Evolutionary conservation across 768 basidiomycete genomes (phyloP), one percentile per base, ranked within the genome.

Genomic region (Inosperma sp.): DNA sequence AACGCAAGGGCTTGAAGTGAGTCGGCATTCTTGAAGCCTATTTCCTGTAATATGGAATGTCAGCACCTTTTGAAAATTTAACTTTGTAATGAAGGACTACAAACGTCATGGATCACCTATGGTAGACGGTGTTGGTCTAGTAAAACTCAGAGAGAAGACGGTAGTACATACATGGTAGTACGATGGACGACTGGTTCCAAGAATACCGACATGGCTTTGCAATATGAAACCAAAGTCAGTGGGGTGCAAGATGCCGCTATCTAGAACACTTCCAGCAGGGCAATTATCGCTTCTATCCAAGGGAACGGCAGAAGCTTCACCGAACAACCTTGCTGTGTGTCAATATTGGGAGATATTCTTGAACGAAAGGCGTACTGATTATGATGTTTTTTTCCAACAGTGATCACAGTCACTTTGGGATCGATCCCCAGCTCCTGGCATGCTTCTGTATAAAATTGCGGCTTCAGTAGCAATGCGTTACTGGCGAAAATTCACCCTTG

Each of bases 321-420:
- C n/a, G n/a, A n/a, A n/a, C n/a, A n/a, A n/a, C n/a, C n/a, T n/a
- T n/a, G n/a, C n/a, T n/a, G n/a, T n/a, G n/a, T n/a, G n/a, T n/a
- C n/a, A 39, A 14, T 29, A 19, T 10, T 31, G 3, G 5, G 12
- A 4, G 12, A 7, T 16, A 14, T 37, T 48, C 65, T 55, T 77
- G 72, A 40, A 80, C 71, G 45, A 82, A 82, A 60, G n/a, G n/a
- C n/a, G n/a, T n/a, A n/a, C n/a, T n/a, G n/a, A n/a, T n/a, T n/a
- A n/a, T n/a, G n/a, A n/a, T 84, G 82, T 2, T 82, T 73, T 61
- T 90, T 90, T 7, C 85, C 86, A 4, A 90, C 87, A 27, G 89
- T 70, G 39, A 88, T 75, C n/a, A 89, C 68, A 0, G 39, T 41
- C 7, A 41, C 25, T 19, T 41, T 41, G 3, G 39, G 39, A 19